Evolutionary conservation across 1,284 basidiomycete genomes (phyloP), one percentile per base, ranked within the genome.

Genomic region (Apiotrichum akiyoshidainum): DNA sequence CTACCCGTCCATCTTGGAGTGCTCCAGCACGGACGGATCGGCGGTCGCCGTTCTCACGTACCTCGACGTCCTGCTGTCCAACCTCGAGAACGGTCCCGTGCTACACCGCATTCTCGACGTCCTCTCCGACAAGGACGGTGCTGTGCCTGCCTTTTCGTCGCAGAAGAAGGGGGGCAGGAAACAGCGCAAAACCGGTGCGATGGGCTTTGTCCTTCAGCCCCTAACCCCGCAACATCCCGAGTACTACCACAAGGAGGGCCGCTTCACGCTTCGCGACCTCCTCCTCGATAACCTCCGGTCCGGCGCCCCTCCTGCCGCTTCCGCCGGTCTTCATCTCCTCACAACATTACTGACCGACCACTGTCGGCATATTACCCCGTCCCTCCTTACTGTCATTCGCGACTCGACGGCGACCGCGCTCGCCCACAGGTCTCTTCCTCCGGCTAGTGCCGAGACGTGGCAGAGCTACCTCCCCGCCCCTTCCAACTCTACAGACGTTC

Each of bases 31-130:
- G 8, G 94, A 99, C 75, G 94, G 94, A 26, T 96, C 92, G 64
- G 90, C 93, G 0, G 89, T 96, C 1, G 95, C 95, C 2, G 92
- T 98, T 53, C 87, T 98, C 84, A 92, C 89, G n/a, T 98, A 99
- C 70, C 87, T 98, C 61, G 91, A 97, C 61, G 84, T 90, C 68
- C 87, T 92, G 80, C 83, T 94, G 54, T 83, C 86, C 50, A 89
- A 87, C 0, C 81, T 94, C 16, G 84, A 86, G 55, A 82, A 86
- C 45, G 87, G 88, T 9, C 67, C 68, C 0, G 58, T 76, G 21
- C 58, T 74, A 11, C 44, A 63, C 16, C 58, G 67, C 14, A 57
- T 76, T 11, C 51, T 75, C 6, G 56, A 64, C 10, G 69, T 66
- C 46, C 61, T 75, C 8, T 64, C 75, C 61, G 68, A 70, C 47